These are phyloP conservation scores for Penicillium frequentans DNA, from an alignment of 2,329 filamentous ascomycete genomes.

Conservation along the genomic window DNA sequence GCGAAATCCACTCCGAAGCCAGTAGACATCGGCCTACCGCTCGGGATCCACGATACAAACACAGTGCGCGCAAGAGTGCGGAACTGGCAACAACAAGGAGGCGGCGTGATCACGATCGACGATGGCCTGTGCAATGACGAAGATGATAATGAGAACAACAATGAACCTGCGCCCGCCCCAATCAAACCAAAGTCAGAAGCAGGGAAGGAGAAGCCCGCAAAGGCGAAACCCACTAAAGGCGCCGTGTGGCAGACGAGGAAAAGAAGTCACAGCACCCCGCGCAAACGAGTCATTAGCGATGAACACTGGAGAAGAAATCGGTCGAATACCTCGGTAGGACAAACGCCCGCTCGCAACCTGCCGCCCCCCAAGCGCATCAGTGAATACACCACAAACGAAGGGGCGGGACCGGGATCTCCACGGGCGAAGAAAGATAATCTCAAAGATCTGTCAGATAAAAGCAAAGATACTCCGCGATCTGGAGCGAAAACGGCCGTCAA, in stretches of 20 bases:
- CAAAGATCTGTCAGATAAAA: constrained; percentile 24
- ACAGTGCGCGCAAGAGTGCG: constrained; percentile 77
- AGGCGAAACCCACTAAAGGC: constrained; percentile 19
- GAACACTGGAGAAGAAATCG: constrained; percentile 70
- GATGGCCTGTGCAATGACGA: constrained; percentile 59
- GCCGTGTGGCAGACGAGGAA: constrained; percentile 26
- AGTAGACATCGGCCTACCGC: constrained; percentile 50
- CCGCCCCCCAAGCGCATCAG: constrained; percentile 45
- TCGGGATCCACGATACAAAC: constrained; percentile 61
- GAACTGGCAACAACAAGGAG: constrained; percentile 80
- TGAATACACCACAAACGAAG: constrained; percentile 37
- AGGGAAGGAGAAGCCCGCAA: constrained; percentile 29
- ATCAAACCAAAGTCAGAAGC: neutral
- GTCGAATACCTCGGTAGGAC: constrained; percentile 33
- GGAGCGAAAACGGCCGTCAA: constrained; percentile 28
- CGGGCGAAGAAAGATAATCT: constrained; percentile 28
- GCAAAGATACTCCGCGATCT: constrained; percentile 25
- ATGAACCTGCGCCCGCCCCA: neutral
- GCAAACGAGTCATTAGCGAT: constrained; percentile 91
- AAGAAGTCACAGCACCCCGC: constrained; percentile 64
- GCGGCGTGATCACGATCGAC: constrained; percentile 63
- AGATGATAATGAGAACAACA: constrained; percentile 33
- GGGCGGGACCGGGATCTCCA: constrained; percentile 17
- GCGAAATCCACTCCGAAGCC: constrained; percentile 57
- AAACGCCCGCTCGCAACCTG: constrained; percentile 40